phyloP scores from a whole-genome alignment of 1,284 basidiomycete genomes.

The Rhizoctonia solani region DNA sequence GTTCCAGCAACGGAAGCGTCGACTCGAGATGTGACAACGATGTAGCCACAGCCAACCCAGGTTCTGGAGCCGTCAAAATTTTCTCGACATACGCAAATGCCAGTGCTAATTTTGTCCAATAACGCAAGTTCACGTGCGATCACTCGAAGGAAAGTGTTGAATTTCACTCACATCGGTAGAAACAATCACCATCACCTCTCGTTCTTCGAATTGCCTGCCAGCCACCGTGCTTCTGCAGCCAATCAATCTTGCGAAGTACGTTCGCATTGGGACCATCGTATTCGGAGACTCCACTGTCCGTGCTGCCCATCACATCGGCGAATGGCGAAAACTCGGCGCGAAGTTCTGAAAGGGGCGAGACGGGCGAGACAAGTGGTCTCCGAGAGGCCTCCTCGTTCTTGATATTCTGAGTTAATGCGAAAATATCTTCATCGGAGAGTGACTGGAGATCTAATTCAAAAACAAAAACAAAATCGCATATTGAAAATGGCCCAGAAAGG shows the following conservation, averaged over 20 bases:
- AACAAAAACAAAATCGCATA: not conserved
- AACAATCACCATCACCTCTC: conserved; percentile 75
- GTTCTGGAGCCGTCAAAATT: conserved; percentile 54
- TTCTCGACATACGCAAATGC: conserved; percentile 69
- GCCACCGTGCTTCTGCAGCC: conserved; percentile 56
- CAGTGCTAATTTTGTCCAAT: conserved; percentile 55
- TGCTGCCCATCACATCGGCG: not conserved
- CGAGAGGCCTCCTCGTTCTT: conserved; percentile 37
- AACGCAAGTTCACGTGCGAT: no score
- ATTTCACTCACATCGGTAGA: conserved; percentile 60
- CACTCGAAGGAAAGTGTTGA: not conserved
- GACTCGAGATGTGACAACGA: conserved; percentile 59
- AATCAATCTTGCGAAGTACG: conserved; percentile 70
- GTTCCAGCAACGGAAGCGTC: conserved; percentile 58
- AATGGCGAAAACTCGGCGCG: conserved; percentile 21
- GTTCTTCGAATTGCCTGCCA: conserved; percentile 68
- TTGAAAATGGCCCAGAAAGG: not conserved
- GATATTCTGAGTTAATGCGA: conserved; percentile 36
- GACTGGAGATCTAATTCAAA: conserved; percentile 11
- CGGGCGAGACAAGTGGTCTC: conserved; percentile 14
- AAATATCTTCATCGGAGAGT: conserved; percentile 37
- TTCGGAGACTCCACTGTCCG: conserved; percentile 50
- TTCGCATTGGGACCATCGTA: conserved; percentile 60
- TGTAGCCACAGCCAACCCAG: conserved; percentile 54
- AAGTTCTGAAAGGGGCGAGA: conserved; percentile 21